Conservation (phyloP, 345 rosid species). For the Citropsis articulata region DNA sequence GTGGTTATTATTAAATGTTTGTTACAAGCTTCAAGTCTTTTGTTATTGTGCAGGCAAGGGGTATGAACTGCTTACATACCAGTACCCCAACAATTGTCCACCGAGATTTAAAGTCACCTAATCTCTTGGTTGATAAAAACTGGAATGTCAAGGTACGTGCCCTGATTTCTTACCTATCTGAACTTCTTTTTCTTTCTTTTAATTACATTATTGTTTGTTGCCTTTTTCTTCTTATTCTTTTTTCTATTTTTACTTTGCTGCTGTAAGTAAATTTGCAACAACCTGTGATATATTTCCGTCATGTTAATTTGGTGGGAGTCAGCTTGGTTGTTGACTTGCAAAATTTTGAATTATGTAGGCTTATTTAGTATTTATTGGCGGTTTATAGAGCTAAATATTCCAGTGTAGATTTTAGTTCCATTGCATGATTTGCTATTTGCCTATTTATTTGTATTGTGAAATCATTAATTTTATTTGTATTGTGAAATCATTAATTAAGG, state of each 20-base stretch:
- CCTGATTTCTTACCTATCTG: neutral
- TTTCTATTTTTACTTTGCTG: neutral
- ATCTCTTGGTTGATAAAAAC: slow-evolving; percentile 96
- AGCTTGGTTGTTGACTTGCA: neutral
- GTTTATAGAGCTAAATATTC: neutral
- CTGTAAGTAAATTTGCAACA: neutral
- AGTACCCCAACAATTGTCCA: slow-evolving; percentile 96
- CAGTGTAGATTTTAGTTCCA: neutral
- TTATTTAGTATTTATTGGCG: neutral
- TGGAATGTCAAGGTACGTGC: slow-evolving; percentile 90
- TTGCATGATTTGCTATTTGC: neutral
- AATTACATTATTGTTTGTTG: neutral
- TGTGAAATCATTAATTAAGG: neutral
- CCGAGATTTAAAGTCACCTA: slow-evolving; percentile 97
- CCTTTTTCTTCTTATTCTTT: neutral
- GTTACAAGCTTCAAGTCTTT: slow-evolving; percentile 5
- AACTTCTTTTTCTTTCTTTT: neutral
- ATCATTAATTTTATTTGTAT: neutral
- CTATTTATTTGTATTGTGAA: neutral
- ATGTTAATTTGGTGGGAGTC: neutral
- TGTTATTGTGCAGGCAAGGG: slow-evolving; percentile 70
- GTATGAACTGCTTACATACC: slow-evolving; percentile 98
- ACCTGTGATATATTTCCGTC: neutral
- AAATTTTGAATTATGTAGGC: neutral
- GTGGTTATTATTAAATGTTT: neutral